These are phyloP conservation scores for Pyrus pyrifolia DNA, from an alignment of 306 rosid genomes.

Conservation along the genomic window DNA sequence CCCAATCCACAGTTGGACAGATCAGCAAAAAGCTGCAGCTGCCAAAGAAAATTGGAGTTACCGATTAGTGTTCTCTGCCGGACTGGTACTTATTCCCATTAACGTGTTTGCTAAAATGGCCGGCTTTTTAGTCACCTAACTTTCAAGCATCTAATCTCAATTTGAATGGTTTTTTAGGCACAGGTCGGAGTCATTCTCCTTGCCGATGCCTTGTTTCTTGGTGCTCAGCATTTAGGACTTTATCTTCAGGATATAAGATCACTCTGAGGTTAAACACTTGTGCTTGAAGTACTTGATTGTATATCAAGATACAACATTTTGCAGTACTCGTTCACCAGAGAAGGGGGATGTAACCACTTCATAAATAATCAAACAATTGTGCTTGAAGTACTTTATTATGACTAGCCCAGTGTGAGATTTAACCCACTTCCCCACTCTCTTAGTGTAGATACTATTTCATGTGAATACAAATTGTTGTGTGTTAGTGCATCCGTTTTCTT, in stretches of 20 bases:
- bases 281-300: not conserved
- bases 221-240: constrained; percentile 62
- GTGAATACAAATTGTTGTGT: too few relatives aligned
- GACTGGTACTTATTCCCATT: constrained; percentile 54
- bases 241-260: constrained; percentile 72
- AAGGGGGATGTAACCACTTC: too few relatives aligned
- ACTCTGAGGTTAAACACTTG: constrained; percentile 35
- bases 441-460: too few relatives aligned
- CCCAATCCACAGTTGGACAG: constrained; percentile 62
- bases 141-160: not conserved
- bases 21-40: constrained; percentile 82
- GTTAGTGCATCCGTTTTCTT: too few relatives aligned
- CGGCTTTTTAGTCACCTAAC: not conserved
- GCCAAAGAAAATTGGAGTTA: constrained; percentile 91
- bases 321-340: constrained; percentile 11
- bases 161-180: constrained; percentile 16
- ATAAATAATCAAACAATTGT: too few relatives aligned
- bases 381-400: too few relatives aligned
- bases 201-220: constrained; percentile 66
- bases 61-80: constrained; percentile 76
- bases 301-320: constrained; percentile 7
- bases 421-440: too few relatives aligned
- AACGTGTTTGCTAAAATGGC: not conserved
- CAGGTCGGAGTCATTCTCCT: constrained; percentile 64
- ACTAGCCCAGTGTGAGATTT: too few relatives aligned